A percentile compares a stretch with the other conserved stretches of the same genome.
phyloP scores from a whole-genome alignment of 2,329 filamentous ascomycete genomes.

The Pyricularia sp. region DNA sequence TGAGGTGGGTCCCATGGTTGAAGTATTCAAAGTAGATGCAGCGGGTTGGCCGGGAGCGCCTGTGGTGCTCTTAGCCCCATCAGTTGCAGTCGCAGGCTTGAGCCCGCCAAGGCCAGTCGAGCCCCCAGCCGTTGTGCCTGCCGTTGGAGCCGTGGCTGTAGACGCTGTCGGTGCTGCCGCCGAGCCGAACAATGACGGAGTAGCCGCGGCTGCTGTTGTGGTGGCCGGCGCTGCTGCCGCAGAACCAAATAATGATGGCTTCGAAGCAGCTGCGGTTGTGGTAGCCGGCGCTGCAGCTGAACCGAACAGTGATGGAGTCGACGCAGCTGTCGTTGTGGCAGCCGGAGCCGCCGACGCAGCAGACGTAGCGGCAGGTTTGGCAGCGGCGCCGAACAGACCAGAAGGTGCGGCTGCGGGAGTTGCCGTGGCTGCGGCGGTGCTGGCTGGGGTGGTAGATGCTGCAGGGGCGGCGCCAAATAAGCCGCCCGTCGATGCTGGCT shows the following conservation, averaged over 20 bases:
- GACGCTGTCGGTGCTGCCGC: background rate
- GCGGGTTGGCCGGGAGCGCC: constrained; percentile 7
- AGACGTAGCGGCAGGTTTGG: constrained; percentile 2
- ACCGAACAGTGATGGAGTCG: constrained; percentile 6
- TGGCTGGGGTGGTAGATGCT: background rate
- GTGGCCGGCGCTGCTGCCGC: background rate
- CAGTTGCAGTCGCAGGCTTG: constrained; percentile 11
- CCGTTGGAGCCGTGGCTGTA: background rate
- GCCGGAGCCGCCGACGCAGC: constrained; percentile 4
- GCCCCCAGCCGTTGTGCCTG: background rate
- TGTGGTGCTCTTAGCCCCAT: constrained; percentile 7
- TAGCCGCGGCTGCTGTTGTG: background rate
- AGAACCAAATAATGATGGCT: background rate
- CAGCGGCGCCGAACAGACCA: constrained; percentile 2
- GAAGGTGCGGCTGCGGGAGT: background rate
- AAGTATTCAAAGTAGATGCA: constrained; percentile 48
- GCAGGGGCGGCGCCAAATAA: constrained; percentile 4
- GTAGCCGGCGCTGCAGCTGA: background rate
- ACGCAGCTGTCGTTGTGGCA: background rate
- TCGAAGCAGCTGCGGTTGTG: background rate
- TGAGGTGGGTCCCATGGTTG: constrained; percentile 72
- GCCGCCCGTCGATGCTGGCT: background rate
- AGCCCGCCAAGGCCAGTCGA: constrained; percentile 15
- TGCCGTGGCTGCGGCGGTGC: background rate
- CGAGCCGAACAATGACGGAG: background rate